Percentiles rank a stretch among this genome's conserved stretches.
Evolutionary conservation across 768 basidiomycete genomes (phyloP).

Genomic region (Mycena rosella): DNA sequence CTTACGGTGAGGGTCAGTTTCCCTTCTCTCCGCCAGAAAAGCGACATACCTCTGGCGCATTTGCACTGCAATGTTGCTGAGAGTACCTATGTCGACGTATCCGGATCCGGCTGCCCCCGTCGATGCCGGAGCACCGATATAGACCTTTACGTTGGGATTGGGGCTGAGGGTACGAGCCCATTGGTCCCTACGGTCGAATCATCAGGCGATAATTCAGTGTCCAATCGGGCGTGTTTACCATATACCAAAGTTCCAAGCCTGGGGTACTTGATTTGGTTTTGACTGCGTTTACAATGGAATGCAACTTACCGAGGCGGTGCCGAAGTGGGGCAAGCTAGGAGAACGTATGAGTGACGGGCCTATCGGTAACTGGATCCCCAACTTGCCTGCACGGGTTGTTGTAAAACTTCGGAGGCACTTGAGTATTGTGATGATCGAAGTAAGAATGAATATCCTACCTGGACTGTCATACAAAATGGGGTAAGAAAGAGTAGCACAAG

Average conservation of each 20-base stretch:
- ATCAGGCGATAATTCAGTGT: neutral
- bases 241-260: conserved; percentile 75
- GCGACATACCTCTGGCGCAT: conserved; percentile 55
- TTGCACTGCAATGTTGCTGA: conserved; percentile 60
- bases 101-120: conserved; percentile 68
- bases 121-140: conserved; percentile 75
- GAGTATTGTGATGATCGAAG: neutral
- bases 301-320: conserved; percentile 60
- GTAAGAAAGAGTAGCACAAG: neutral
- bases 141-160: conserved; percentile 73
- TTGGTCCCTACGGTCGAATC: conserved; percentile 60
- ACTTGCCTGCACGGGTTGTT: conserved; percentile 57
- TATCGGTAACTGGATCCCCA: conserved; percentile 23
- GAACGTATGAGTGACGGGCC: neutral
- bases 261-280: no score
- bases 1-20: conserved; percentile 27
- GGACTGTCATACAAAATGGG: neutral
- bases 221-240: conserved; percentile 54
- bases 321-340: conserved; percentile 55
- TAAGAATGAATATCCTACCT: neutral
- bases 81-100: conserved; percentile 63
- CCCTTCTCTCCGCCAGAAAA: neutral
- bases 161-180: conserved; percentile 72
- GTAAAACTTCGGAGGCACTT: conserved; percentile 62
- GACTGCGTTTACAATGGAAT: conserved; percentile 4